Conservation (phyloP, 1,284 basidiomycete species). For the Mycena citricolor region DNA sequence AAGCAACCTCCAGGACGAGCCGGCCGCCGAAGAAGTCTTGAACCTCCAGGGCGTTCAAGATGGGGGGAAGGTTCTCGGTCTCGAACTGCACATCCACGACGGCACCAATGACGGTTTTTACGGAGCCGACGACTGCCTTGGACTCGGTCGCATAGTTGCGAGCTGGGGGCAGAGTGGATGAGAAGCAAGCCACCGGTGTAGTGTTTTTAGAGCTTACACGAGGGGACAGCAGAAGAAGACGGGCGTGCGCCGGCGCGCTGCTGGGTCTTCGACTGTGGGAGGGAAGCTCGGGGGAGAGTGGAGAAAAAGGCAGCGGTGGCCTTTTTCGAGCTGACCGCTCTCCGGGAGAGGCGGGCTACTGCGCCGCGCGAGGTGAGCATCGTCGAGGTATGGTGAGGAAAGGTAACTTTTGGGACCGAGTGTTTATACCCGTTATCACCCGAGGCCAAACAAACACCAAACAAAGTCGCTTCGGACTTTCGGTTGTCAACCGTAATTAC, state of each 20-base stretch:
- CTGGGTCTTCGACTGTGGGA: conserved; percentile 40
- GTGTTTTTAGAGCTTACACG: conserved; percentile 37
- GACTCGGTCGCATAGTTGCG: conserved; percentile 93
- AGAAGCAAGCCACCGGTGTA: conserved; percentile 23
- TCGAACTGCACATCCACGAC: conserved; percentile 99
- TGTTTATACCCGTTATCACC: no score
- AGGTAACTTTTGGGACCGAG: conserved; percentile 10
- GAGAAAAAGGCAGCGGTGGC: conserved; percentile 78
- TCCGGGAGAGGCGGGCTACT: conserved; percentile 76
- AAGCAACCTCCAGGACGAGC: conserved; percentile 95
- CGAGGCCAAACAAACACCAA: no score
- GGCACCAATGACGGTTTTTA: conserved; percentile 97
- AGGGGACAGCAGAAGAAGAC: conserved; percentile 42
- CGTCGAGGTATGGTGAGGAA: conserved; percentile 32
- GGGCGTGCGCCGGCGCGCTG: conserved; percentile 44
- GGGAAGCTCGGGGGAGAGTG: conserved; percentile 51
- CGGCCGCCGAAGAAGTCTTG: conserved; percentile 90
- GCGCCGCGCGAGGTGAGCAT: conserved; percentile 84
- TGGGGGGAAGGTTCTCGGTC: conserved; percentile 87
- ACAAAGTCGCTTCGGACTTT: no score
- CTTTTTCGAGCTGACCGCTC: conserved; percentile 72
- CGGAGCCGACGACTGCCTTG: conserved; percentile 66
- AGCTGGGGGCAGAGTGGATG: conserved; percentile 43
- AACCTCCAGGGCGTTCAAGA: conserved; percentile 98
- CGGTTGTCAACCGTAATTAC: no score